Evolutionary conservation across 257 asterid genomes (phyloP).

Genomic region (Solanum dulcamara): DNA sequence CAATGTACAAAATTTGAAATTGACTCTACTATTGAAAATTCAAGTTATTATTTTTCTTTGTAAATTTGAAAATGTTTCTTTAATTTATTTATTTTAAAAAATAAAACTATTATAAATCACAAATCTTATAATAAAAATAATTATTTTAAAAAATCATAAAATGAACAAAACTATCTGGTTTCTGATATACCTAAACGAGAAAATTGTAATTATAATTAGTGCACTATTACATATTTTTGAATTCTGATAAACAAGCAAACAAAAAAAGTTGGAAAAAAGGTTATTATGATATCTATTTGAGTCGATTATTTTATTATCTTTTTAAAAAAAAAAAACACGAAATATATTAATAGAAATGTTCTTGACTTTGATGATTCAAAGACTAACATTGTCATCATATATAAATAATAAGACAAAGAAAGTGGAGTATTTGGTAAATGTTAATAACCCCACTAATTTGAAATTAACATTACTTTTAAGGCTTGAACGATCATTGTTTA

Average conservation of each 20-base stretch:
- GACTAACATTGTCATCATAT: background rate
- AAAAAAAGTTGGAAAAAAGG: too few species aligned
- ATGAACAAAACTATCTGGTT: too few species aligned
- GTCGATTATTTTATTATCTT: too few species aligned
- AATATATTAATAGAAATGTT: too few species aligned
- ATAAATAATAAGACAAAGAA: background rate
- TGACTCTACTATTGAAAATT: background rate
- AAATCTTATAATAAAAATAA: background rate
- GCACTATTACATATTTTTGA: too few species aligned
- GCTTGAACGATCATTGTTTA: background rate
- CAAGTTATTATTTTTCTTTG: background rate
- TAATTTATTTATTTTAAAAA: too few species aligned
- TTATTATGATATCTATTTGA: too few species aligned
- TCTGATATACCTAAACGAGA: too few species aligned
- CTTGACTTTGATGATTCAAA: background rate
- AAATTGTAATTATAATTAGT: too few species aligned
- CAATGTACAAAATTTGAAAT: background rate
- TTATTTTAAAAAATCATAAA: background rate
- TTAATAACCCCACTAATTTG: background rate
- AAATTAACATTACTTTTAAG: background rate
- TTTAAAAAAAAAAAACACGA: too few species aligned
- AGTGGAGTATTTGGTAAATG: background rate
- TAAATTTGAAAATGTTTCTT: background rate
- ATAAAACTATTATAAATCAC: background rate
- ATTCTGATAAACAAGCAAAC: too few species aligned